Base-by-base conservation (phyloP, 805 yeast species). In the Peterozyma xylosa region DNA sequence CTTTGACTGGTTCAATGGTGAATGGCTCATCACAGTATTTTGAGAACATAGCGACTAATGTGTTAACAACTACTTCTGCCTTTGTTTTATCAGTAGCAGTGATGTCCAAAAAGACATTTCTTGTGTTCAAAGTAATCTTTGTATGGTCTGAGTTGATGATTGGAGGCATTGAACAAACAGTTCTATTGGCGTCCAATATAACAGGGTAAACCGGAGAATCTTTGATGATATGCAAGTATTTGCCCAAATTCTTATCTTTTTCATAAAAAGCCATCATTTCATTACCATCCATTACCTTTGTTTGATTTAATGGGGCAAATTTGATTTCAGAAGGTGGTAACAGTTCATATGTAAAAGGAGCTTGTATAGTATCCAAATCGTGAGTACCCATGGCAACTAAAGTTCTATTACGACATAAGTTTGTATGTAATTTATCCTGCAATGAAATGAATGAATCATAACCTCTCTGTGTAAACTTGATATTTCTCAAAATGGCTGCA, bases 341-440 rank as follows among this genome's bases (percentile, higher is more conserved):
- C 37, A 93, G 97, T 59, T 83, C 87, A 70, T 88, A 93, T 44
- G 87, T 78, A 69, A 93, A 88, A 47, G 96, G 95, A 27, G 86
- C 85, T 35, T 75, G 62, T 52, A 91, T 67, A 39, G 84, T 78
- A 62, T 87, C 95, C 49, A 83, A 73, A 65, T 93, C 98, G 60
- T 93, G 99, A 43, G 99, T 93, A 57, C 99, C 99, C 75, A 91
- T 89, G 41, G 99, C 98, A 45, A 93, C 99, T 54, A 93, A 76
- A 32, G 96, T 83, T 76, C 99, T 86, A 67, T 91, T 86, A 73
- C 99, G 91, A 67, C 99, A 91, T 58, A 93, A 71, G 64, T 93
- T 93, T 50, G 95, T 72, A 69, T 93, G 99, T 53, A 93, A 74
- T 66, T 93, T 93, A 65, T 93, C 99, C 68, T 93, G 99, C 56